Conservation (phyloP, 2,329 filamentous ascomycete species). For the Drechslerella dactyloides region DNA sequence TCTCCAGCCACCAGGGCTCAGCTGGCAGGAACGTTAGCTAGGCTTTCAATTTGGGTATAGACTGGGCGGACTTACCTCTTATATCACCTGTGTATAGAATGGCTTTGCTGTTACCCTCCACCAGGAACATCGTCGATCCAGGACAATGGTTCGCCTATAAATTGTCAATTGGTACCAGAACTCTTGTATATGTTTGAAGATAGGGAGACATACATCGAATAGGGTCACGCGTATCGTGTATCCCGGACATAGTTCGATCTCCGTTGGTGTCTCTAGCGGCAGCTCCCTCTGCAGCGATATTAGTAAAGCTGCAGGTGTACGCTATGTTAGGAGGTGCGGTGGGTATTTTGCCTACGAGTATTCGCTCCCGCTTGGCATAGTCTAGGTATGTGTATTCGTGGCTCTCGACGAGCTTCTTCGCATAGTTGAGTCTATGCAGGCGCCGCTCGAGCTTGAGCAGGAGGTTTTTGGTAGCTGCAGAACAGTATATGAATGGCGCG, state of each 20-base stretch:
- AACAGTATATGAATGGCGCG: slow-evolving; percentile 89
- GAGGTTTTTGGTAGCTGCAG: slow-evolving; percentile 78
- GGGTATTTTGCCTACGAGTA: slow-evolving; percentile 39
- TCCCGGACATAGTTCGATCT: slow-evolving; percentile 74
- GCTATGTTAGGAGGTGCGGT: neutral
- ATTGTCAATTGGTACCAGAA: too few species aligned
- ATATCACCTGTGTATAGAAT: slow-evolving; percentile 90
- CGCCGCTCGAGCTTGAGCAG: slow-evolving; percentile 80
- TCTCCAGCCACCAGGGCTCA: slow-evolving; percentile 84
- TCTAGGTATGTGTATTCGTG: slow-evolving; percentile 77
- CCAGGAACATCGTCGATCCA: slow-evolving; percentile 89
- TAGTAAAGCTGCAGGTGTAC: neutral
- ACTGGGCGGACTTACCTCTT: slow-evolving; percentile 61
- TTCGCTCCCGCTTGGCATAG: slow-evolving; percentile 63
- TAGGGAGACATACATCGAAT: slow-evolving; percentile 66
- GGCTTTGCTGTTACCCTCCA: slow-evolving; percentile 74
- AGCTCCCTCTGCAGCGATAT: slow-evolving; percentile 69
- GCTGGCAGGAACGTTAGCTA: slow-evolving; percentile 57
- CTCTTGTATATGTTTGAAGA: neutral
- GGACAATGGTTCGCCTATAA: slow-evolving; percentile 81
- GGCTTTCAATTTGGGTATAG: neutral
- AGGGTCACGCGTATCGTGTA: slow-evolving; percentile 78
- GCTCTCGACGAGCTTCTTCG: slow-evolving; percentile 76
- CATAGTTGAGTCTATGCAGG: slow-evolving; percentile 80
- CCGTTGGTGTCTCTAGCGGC: slow-evolving; percentile 78